Conservation (phyloP, 192 early-diverging fungal species). For the Mortierella alpina region DNA sequence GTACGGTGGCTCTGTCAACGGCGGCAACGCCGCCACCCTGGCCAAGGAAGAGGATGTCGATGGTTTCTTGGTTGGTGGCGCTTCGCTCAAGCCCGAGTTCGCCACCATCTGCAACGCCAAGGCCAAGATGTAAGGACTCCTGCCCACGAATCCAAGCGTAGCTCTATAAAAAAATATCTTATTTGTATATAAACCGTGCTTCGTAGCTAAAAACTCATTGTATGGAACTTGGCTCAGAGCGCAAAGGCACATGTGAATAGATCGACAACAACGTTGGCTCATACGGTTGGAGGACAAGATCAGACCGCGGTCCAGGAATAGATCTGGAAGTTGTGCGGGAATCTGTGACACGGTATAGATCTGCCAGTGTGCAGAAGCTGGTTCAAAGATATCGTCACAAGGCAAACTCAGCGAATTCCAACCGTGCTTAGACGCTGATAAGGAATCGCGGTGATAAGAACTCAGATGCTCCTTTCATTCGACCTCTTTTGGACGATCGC, state of each 20-base stretch:
- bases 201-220: too few relatives aligned
- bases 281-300: too few relatives aligned
- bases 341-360: constrained; percentile 24
- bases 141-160: too few relatives aligned
- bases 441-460: background rate
- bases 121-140: constrained; percentile 40
- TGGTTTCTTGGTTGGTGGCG: constrained; percentile 99
- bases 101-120: constrained; percentile 68
- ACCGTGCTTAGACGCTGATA: too few relatives aligned
- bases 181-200: too few relatives aligned
- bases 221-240: too few relatives aligned
- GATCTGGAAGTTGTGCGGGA: constrained; percentile 14
- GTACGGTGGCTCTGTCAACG: constrained; percentile 97
- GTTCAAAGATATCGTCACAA: constrained; percentile 14
- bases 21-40: constrained; percentile 83
- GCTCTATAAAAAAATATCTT: too few relatives aligned
- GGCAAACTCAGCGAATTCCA: background rate
- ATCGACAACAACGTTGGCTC: too few relatives aligned
- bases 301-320: background rate
- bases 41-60: constrained; percentile 91
- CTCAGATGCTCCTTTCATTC: too few relatives aligned
- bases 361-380: background rate
- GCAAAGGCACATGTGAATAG: too few relatives aligned
- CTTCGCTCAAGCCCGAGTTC: constrained; percentile 94
- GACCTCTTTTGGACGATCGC: too few relatives aligned